Base-by-base conservation (phyloP, 129 eudicot genomes). In the Centaurea solstitialis region DNA sequence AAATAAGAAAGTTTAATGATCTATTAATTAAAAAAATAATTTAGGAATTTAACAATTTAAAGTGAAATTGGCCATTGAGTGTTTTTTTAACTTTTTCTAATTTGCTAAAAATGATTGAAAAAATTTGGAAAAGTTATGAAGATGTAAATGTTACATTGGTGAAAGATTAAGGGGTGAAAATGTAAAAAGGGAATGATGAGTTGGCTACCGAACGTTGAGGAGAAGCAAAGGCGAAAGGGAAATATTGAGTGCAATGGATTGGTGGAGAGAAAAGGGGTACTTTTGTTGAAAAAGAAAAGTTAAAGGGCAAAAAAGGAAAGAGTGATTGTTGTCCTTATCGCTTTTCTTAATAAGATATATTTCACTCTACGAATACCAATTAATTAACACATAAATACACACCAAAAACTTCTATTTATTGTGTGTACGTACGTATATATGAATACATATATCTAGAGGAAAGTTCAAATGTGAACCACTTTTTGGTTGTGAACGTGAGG, bases 171-270 rank as follows among this genome's bases (percentile, higher is more conserved):
- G 70, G 75, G 76, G 83, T 65, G 10, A 72, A 39, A 76, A 15
- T 40, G 11, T 71, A 15, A 30, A 69, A 71, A 73, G 9, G 6
- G 76, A 20, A 40, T 66, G 69, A 71, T 80, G 76, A 78, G 79
- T 79, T 80, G 88, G 88, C 88, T 68, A 87, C 83, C 93, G 77
- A 87, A 87, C 96, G 93, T 91, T 83, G 92, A 88, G 85, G 85
- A 76, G 93, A 91, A 87, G 96, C 91, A 87, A 88, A 88, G 92
- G 84, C 70, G 88, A 87, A 85, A 87, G 85, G 71, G 87, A 85
- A 76, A 79, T 83, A 59, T 33, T 73, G 79, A 73, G 81, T 61
- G 77, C 38, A 66, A 80, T 6, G 88, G 70, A 77, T 77, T 83
- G 82, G 82, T 83, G 82, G 86, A 72, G 70, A 83, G 30, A 81